These are phyloP conservation scores for Teratosphaeria gauchensis DNA, from an alignment of 2,329 filamentous ascomycete genomes.

Conservation along the genomic window DNA sequence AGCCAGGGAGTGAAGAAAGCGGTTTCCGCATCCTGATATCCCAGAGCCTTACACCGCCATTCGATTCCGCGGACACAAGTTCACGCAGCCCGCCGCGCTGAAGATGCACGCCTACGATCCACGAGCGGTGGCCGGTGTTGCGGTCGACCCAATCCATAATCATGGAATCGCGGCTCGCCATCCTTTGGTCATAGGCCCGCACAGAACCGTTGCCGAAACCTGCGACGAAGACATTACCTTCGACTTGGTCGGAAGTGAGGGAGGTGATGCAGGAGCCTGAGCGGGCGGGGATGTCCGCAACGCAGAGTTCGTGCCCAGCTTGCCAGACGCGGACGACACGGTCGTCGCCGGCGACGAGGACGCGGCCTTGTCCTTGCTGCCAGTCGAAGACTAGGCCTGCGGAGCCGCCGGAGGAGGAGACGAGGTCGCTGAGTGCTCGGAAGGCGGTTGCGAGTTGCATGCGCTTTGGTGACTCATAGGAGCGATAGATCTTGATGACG, in stretches of 20 bases:
- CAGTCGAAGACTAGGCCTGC: conserved; percentile 96
- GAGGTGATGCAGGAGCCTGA: conserved; percentile 94
- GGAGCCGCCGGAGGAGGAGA: conserved; percentile 78
- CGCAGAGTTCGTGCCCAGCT: conserved; percentile 83
- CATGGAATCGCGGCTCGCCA: conserved; percentile 80
- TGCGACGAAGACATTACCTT: conserved; percentile 89
- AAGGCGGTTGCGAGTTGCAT: conserved; percentile 85
- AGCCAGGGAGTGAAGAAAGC: conserved; percentile 43
- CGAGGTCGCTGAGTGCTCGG: conserved; percentile 84
- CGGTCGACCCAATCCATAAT: conserved; percentile 95
- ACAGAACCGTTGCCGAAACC: conserved; percentile 94
- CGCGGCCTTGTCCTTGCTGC: conserved; percentile 93
- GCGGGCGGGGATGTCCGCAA: conserved; percentile 84
- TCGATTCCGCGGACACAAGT: conserved; percentile 78
- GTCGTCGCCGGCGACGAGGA: conserved; percentile 92
- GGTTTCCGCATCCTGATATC: conserved; percentile 64
- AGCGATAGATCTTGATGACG: conserved; percentile 83
- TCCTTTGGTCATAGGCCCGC: conserved; percentile 85
- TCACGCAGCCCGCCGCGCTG: conserved; percentile 90
- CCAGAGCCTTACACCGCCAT: conserved; percentile 92
- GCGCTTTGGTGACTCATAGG: conserved; percentile 69
- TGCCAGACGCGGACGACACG: conserved; percentile 96
- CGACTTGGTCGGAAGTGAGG: conserved; percentile 93
- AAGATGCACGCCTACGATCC: conserved; percentile 94
- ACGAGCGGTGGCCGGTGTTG: conserved; percentile 82